A percentile compares a stretch with the other conserved stretches of the same genome.
phyloP scores from a whole-genome alignment of 352 stramenopile genomes.

The Globisporangium middletonii region DNA sequence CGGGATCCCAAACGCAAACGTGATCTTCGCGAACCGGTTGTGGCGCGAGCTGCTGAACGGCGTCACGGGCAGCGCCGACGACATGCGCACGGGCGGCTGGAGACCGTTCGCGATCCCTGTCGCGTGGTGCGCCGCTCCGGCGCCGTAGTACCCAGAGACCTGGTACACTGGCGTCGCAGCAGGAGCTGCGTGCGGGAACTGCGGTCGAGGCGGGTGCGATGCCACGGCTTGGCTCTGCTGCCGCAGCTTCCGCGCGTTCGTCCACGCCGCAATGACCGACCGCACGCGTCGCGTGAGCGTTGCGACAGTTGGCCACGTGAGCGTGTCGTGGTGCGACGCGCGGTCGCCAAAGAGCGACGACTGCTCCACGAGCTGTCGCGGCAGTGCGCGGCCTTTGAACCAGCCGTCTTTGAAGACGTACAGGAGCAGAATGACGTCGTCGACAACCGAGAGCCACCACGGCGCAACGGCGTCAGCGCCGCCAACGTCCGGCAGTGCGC shows the following conservation, averaged over 20 bases:
- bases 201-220: neutral
- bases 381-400: slow-evolving; percentile 44
- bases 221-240: slow-evolving; percentile 1
- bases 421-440: slow-evolving; percentile 71
- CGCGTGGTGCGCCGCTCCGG: neutral
- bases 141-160: neutral
- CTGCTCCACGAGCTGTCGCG: slow-evolving; percentile 26
- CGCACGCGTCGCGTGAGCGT: slow-evolving; percentile 51
- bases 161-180: neutral
- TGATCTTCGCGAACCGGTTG: slow-evolving; percentile 71
- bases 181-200: neutral
- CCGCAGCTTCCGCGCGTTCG: slow-evolving; percentile 17
- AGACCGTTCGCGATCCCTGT: neutral
- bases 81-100: neutral
- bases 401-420: slow-evolving; percentile 67
- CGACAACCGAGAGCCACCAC: slow-evolving; percentile 76
- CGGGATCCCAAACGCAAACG: slow-evolving; percentile 74
- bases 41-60: slow-evolving; percentile 23
- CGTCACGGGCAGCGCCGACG: too few species aligned
- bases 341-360: slow-evolving; percentile 56
- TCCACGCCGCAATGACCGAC: slow-evolving; percentile 46
- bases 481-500: slow-evolving; percentile 30
- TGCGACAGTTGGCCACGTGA: slow-evolving; percentile 41
- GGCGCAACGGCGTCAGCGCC: slow-evolving; percentile 28
- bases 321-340: slow-evolving; percentile 15